phyloP scores from a whole-genome alignment of 2,329 filamentous ascomycete species.

The Akanthomyces muscarius region DNA sequence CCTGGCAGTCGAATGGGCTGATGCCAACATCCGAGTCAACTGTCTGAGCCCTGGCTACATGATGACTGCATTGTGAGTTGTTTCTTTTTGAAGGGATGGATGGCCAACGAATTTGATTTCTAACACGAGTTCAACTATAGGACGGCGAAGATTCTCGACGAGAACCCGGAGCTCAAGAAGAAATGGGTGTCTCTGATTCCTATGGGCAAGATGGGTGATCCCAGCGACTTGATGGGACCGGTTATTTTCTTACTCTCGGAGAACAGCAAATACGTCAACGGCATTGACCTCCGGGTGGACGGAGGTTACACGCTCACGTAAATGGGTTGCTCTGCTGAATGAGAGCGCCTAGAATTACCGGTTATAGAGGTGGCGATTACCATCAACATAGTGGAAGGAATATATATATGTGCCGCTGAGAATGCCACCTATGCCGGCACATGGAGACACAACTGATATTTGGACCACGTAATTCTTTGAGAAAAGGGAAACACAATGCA shows the following conservation, averaged over 20 bases:
- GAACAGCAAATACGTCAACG: constrained; percentile 66
- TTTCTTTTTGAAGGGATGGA: background rate
- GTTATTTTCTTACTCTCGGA: constrained; percentile 83
- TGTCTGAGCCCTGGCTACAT: constrained; percentile 96
- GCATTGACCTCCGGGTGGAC: constrained; percentile 76
- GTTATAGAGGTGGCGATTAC: background rate
- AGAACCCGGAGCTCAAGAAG: constrained; percentile 83
- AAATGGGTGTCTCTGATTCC: constrained; percentile 93
- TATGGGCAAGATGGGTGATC: constrained; percentile 87
- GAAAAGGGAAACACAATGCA: background rate
- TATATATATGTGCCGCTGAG: background rate
- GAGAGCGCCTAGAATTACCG: background rate
- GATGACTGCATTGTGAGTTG: constrained; percentile 80
- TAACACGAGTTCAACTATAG: constrained; percentile 39
- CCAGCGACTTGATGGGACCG: constrained; percentile 89
- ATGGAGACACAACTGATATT: background rate
- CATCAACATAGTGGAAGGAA: background rate
- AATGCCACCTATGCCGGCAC: background rate
- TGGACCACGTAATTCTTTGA: background rate
- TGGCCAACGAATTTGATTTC: background rate
- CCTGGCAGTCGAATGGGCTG: constrained; percentile 90
- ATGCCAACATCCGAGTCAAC: constrained; percentile 84
- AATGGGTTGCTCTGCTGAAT: background rate
- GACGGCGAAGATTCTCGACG: constrained; percentile 89
- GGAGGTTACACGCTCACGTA: constrained; percentile 85